phyloP scores from a whole-genome alignment of 2,329 filamentous ascomycete species.

The Sclerotinia minor region DNA sequence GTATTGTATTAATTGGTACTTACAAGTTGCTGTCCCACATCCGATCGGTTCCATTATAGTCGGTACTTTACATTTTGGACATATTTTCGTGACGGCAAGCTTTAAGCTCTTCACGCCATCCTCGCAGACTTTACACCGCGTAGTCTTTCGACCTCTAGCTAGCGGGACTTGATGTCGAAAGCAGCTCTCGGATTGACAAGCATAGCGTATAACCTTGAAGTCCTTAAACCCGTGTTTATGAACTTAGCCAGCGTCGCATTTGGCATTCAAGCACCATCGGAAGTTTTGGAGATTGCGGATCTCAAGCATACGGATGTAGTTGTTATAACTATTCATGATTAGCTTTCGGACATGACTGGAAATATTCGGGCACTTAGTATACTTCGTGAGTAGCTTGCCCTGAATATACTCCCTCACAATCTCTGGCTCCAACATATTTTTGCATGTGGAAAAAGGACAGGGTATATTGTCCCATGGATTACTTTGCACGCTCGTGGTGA shows the following conservation, averaged over 20 bases:
- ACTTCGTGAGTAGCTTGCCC: conserved; percentile 1
- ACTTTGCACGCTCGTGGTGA: background rate
- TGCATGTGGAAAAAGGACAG: conserved; percentile 3
- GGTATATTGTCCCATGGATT: background rate
- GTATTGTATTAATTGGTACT: background rate
- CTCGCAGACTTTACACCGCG: background rate
- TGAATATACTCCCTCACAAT: background rate
- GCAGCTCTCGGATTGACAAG: background rate
- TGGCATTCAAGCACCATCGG: background rate
- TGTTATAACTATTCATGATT: background rate
- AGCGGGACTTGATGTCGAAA: background rate
- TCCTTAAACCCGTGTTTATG: background rate
- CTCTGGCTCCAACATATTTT: background rate
- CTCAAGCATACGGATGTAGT: background rate
- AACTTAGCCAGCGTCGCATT: background rate
- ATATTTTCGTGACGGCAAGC: background rate
- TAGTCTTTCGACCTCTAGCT: background rate
- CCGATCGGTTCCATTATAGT: background rate
- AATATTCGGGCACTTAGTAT: background rate
- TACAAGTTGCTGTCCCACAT: background rate
- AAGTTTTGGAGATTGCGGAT: background rate
- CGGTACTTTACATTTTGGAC: background rate
- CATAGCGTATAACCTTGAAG: background rate
- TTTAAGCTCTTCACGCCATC: background rate
- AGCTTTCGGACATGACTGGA: background rate